These are phyloP conservation scores for Aspergillus pseudotamarii DNA, from an alignment of 2,329 filamentous ascomycete genomes.

Conservation along the genomic window DNA sequence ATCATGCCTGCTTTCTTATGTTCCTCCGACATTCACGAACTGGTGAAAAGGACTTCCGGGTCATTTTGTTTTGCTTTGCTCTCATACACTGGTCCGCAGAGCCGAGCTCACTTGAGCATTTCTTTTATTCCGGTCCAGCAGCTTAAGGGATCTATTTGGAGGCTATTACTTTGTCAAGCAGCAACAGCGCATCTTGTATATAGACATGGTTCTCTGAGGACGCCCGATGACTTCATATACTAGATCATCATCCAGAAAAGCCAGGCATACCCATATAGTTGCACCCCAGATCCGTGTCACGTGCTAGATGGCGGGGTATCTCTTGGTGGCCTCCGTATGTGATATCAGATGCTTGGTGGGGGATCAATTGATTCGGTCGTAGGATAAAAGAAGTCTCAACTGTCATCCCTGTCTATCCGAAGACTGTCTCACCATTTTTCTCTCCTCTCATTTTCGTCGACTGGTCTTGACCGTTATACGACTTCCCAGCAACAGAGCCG, in stretches of 20 bases:
- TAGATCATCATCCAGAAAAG: background rate
- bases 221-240: background rate
- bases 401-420: background rate
- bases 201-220: background rate
- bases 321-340: background rate
- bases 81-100: background rate
- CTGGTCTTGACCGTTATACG: background rate
- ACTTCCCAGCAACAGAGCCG: background rate
- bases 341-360: background rate
- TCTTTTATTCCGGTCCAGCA: background rate
- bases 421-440: background rate
- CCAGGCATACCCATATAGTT: background rate
- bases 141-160: background rate
- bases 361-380: background rate
- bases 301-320: constrained; percentile 20
- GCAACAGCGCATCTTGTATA: background rate
- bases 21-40: background rate
- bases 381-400: background rate
- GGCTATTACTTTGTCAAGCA: background rate
- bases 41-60: background rate
- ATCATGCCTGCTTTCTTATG: background rate
- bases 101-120: background rate
- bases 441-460: background rate
- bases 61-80: background rate
- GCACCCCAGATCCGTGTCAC: constrained; percentile 9